Conservation (phyloP, 1,139 yeast species). For the Debaryomyces nepalensis region DNA sequence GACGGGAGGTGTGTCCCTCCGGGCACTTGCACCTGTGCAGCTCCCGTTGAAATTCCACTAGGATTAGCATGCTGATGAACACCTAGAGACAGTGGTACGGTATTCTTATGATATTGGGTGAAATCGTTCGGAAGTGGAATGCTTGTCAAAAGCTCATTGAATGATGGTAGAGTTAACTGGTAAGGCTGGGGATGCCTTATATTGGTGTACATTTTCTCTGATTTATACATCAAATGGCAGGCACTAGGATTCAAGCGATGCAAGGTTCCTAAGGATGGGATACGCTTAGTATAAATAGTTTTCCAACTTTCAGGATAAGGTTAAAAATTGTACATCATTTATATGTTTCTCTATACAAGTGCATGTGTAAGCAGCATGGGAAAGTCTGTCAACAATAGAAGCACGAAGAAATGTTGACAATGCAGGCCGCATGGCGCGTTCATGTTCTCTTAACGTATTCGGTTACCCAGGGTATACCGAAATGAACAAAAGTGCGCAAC, state of each 20-base stretch:
- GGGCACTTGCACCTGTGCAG: too few relatives aligned
- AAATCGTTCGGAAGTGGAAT: conserved; percentile 40
- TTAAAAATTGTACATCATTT: neutral
- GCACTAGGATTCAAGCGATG: too few relatives aligned
- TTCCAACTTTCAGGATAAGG: conserved; percentile 6
- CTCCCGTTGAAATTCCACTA: neutral
- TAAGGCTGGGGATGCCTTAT: conserved; percentile 14
- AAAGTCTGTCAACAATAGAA: conserved; percentile 5
- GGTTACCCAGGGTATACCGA: conserved; percentile 3
- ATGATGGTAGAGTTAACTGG: conserved; percentile 37
- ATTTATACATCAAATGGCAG: conserved; percentile 10
- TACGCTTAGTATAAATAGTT: conserved; percentile 4
- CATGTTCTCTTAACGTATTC: conserved; percentile 4
- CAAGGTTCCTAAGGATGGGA: too few relatives aligned
- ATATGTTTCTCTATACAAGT: conserved; percentile 3
- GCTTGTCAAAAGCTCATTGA: conserved; percentile 41
- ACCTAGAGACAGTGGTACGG: conserved; percentile 14
- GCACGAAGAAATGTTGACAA: conserved; percentile 1
- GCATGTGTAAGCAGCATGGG: neutral
- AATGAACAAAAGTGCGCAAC: neutral
- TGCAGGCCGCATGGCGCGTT: conserved; percentile 5
- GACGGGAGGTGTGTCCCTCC: neutral
- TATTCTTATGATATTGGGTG: conserved; percentile 15
- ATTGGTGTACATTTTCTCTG: conserved; percentile 12
- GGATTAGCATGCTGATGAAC: neutral